Evolutionary conservation across 169 alveolate species (phyloP).

Genomic region (Plasmodium vivax): DNA sequence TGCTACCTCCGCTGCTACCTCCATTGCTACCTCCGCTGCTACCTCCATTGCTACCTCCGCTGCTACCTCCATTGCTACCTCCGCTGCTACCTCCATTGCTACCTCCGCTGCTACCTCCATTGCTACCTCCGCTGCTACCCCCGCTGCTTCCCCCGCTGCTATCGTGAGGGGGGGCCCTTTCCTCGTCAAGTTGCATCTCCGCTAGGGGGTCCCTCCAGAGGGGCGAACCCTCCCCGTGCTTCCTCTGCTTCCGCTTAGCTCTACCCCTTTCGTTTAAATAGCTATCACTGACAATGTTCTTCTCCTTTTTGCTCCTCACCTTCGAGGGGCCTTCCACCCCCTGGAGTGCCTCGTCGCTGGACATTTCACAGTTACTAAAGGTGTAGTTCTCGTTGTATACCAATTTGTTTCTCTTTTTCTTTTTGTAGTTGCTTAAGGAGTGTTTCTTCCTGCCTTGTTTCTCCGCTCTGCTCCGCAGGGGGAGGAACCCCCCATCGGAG

Average conservation of each 20-base stretch:
- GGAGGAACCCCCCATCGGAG: not conserved
- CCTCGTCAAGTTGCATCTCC: not conserved
- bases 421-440: not conserved
- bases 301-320: not conserved
- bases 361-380: conserved; percentile 3
- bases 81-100: not conserved
- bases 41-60: not conserved
- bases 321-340: not conserved
- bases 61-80: not conserved
- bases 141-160: not conserved
- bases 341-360: not conserved
- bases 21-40: not conserved
- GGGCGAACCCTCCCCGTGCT: not conserved
- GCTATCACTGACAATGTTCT: conserved; percentile 14
- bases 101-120: too few species aligned
- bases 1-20: not conserved
- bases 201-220: not conserved
- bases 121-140: too few species aligned
- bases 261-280: not conserved
- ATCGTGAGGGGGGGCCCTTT: not conserved
- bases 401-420: not conserved
- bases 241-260: not conserved
- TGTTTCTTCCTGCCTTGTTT: not conserved
- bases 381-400: conserved; percentile 19
- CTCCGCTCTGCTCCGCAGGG: not conserved